phyloP scores from a whole-genome alignment of 2,329 filamentous ascomycete species.

The Fusarium coicis region DNA sequence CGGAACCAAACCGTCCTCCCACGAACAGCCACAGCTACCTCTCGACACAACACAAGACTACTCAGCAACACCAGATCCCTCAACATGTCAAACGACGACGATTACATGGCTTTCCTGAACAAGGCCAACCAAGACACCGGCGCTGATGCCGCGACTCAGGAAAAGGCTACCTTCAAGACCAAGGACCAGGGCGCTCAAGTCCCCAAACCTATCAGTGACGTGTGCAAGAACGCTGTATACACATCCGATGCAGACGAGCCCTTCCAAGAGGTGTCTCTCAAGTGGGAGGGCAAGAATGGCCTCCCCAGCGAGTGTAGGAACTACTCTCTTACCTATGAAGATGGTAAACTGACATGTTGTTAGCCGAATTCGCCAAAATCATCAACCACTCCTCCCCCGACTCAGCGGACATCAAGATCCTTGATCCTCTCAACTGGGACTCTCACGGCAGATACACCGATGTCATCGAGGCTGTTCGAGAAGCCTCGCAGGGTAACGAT shows the following conservation, averaged over 20 bases:
- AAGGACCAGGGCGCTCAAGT: slow-evolving; percentile 66
- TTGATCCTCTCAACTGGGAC: slow-evolving; percentile 80
- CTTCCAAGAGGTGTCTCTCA: slow-evolving; percentile 80
- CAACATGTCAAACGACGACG: slow-evolving; percentile 79
- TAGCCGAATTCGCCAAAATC: slow-evolving; percentile 76
- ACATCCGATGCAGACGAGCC: slow-evolving; percentile 86
- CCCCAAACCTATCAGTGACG: slow-evolving; percentile 66
- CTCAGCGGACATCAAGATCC: slow-evolving; percentile 70
- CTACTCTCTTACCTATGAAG: neutral
- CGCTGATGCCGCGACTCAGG: slow-evolving; percentile 30
- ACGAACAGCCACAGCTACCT: neutral
- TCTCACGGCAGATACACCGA: slow-evolving; percentile 74
- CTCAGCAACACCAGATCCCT: slow-evolving; percentile 36
- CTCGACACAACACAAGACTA: slow-evolving; percentile 16
- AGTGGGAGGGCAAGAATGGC: slow-evolving; percentile 62
- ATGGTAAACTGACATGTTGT: slow-evolving; percentile 1
- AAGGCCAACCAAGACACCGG: slow-evolving; percentile 83
- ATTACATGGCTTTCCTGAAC: slow-evolving; percentile 85
- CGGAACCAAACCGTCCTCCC: neutral
- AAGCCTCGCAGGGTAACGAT: slow-evolving; percentile 71
- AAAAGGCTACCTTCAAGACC: slow-evolving; percentile 58
- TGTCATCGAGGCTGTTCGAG: slow-evolving; percentile 74
- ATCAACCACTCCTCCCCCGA: slow-evolving; percentile 67
- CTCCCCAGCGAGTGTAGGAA: slow-evolving; percentile 71
- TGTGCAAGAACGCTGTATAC: slow-evolving; percentile 70